Evolutionary conservation across 129 eudicot genomes (phyloP).

Genomic region (Tagetes erecta): DNA sequence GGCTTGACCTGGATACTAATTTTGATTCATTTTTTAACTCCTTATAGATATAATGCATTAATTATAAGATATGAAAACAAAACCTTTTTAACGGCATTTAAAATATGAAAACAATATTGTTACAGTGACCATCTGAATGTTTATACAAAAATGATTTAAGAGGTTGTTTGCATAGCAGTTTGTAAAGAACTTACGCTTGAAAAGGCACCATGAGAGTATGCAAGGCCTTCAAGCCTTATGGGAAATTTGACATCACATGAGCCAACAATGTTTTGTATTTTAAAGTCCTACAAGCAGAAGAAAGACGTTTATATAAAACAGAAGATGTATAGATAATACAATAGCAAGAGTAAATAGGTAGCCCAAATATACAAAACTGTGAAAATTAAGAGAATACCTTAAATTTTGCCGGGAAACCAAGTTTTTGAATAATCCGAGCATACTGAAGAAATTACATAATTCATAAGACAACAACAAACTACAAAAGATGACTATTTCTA

Average conservation of each 20-base stretch:
- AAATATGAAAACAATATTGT: neutral
- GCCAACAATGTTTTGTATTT: constrained; percentile 89
- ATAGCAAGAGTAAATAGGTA: neutral
- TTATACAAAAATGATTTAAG: neutral
- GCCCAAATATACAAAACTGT: neutral
- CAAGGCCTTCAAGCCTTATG: constrained; percentile 85
- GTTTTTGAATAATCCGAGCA: constrained; percentile 91
- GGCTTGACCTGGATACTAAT: neutral
- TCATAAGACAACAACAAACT: neutral
- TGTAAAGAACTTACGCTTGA: constrained; percentile 63
- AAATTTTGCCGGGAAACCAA: constrained; percentile 77
- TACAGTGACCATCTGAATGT: neutral
- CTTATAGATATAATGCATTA: neutral
- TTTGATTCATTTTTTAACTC: neutral
- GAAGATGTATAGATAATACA: neutral
- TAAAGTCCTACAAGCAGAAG: constrained; percentile 60
- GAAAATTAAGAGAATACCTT: constrained; percentile 44
- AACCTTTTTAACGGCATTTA: no score
- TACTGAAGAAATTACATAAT: constrained; percentile 41
- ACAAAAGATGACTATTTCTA: neutral
- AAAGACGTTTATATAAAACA: neutral
- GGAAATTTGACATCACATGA: constrained; percentile 97
- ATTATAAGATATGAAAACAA: neutral
- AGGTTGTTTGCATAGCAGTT: neutral
- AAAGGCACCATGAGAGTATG: constrained; percentile 84